Percentiles rank a stretch among this genome's conserved stretches.
Evolutionary conservation across 2,329 filamentous ascomycete genomes (phyloP).

Genomic region (Didymella keratinophila): DNA sequence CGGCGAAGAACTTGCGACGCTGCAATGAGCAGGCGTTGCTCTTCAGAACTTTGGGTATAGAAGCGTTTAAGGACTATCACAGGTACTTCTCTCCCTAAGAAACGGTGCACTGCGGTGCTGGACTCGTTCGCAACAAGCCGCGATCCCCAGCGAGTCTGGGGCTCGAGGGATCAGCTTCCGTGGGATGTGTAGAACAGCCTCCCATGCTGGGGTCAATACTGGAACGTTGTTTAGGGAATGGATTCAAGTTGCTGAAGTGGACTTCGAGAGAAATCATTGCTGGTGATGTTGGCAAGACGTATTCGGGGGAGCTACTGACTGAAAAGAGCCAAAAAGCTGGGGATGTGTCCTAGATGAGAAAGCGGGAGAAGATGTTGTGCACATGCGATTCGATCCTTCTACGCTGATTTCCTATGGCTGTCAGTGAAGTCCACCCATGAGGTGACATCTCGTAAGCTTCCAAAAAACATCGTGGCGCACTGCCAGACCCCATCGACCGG

Average conservation of each 20-base stretch:
- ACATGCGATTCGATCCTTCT: no score
- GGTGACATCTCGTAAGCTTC: not conserved
- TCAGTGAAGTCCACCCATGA: no score
- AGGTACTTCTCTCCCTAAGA: no score
- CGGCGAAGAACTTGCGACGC: no score
- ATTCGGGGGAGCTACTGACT: no score
- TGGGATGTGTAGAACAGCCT: conserved; percentile 53
- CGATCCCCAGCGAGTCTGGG: conserved; percentile 12
- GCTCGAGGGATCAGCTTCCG: conserved; percentile 45
- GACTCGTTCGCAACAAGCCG: conserved; percentile 2
- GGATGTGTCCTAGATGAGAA: not conserved
- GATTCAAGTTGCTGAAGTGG: not conserved
- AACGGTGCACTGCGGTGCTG: no score
- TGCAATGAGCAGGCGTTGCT: no score
- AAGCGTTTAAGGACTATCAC: no score
- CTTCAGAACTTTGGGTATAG: no score
- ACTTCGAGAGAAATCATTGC: not conserved
- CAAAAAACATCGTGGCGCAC: not conserved
- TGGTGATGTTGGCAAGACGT: not conserved
- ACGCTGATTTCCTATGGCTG: no score
- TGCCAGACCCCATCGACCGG: not conserved
- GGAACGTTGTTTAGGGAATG: not conserved
- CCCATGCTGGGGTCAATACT: conserved; percentile 48
- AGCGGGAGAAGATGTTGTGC: not conserved
- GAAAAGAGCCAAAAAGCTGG: not conserved